Evolutionary conservation across 1,139 yeast genomes (phyloP), one percentile per base, ranked within the genome.

Genomic region (Sugiyamaella pinicola): DNA sequence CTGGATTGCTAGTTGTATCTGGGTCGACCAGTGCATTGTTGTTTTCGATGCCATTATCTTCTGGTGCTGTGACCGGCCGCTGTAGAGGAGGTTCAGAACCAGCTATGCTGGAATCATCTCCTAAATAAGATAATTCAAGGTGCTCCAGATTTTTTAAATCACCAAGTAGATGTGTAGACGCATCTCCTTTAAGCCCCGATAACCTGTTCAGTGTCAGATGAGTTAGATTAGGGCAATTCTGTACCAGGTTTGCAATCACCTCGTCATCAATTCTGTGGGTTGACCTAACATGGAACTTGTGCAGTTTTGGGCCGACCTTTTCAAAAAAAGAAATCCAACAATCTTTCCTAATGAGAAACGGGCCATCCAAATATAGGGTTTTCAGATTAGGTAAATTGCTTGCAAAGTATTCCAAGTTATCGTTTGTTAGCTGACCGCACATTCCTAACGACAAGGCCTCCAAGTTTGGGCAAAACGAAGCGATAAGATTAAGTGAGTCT

Each of bases 351-450:
- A 93, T 83, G 59, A 93, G 73, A 64, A 93, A 93, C 0, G 98
- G 90, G 0, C 99, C 99, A 69, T 91, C 90, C 33, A 93, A 71
- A 13, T 79, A 72, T 8, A 91, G 58, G 10, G 78, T 74, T 9
- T 67, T 73, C 51, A 95, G 72, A 26, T 79, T 68, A 0, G 72
- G 71, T 46, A 91, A 73, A 56, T 88, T 84, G 10, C 81, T 71
- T 9, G 81, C 78, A 58, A 79, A 81, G 64, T 87, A 85, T 19
- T 74, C 66, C 55, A 93, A 68, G 55, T 87, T 85, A 59, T 85
- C 90, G 66, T 87, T 87, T 61, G 85, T 90, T 37, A 93, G 72
- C 62, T 87, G 95, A 2, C 99, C 99, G 73, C 98, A 93, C 97
- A 90, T 91, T 56, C 83, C 83, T 46, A 93, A 73, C 0, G 85